Evolutionary conservation across 192 early-diverging fungal genomes (phyloP).

Genomic region (Coemansia sp.): DNA sequence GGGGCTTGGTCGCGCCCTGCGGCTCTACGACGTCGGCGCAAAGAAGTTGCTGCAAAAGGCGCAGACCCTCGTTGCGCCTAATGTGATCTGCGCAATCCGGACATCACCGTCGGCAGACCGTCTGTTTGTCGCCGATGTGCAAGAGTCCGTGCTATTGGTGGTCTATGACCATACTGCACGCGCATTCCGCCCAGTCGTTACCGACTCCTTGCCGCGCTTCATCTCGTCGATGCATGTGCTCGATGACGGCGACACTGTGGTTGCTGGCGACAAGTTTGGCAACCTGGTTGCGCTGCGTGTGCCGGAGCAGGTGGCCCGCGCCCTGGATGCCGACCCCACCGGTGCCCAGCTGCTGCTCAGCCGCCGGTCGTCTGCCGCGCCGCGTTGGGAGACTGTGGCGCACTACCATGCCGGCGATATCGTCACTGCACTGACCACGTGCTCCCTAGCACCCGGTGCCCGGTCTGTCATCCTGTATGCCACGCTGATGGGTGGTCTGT

Average conservation of each 20-base stretch:
- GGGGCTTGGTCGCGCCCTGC: slow-evolving; percentile 80
- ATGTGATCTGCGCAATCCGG: slow-evolving; percentile 66
- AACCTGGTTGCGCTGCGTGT: slow-evolving; percentile 82
- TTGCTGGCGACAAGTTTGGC: slow-evolving; percentile 96
- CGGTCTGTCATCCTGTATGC: slow-evolving; percentile 90
- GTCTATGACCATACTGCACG: slow-evolving; percentile 72
- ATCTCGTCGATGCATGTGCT: slow-evolving; percentile 70
- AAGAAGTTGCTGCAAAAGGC: slow-evolving; percentile 88
- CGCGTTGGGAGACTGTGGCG: slow-evolving; percentile 65
- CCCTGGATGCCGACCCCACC: slow-evolving; percentile 86
- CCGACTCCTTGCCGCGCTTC: slow-evolving; percentile 89
- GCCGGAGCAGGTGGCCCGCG: slow-evolving; percentile 61
- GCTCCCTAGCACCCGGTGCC: slow-evolving; percentile 78
- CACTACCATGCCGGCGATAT: slow-evolving; percentile 90
- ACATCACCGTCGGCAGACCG: slow-evolving; percentile 67
- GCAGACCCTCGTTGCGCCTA: slow-evolving; percentile 65
- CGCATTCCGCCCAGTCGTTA: slow-evolving; percentile 86
- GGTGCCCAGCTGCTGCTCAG: slow-evolving; percentile 45
- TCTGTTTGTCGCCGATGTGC: slow-evolving; percentile 83
- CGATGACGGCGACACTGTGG: slow-evolving; percentile 92
- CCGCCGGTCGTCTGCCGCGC: slow-evolving; percentile 53
- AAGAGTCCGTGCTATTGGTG: slow-evolving; percentile 83
- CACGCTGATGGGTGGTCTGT: slow-evolving; percentile 80
- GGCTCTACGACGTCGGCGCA: slow-evolving; percentile 92
- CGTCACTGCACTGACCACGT: slow-evolving; percentile 75